Base-by-base conservation (phyloP, 306 rosid species). In the Pterocarpus santalinus region DNA sequence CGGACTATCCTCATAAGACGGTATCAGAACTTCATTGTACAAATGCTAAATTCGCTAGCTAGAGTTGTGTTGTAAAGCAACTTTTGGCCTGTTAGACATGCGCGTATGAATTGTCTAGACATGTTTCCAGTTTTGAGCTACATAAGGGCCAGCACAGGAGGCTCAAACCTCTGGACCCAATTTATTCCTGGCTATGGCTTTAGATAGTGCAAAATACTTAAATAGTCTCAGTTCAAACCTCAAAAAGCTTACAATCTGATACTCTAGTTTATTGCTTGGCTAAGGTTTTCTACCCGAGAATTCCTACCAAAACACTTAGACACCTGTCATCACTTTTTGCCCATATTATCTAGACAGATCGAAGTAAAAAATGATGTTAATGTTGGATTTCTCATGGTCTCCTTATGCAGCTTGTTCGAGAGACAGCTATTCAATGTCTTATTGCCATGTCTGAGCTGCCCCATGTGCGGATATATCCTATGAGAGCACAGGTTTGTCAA, bases 351-450 rank as follows among this genome's bases (percentile, higher is more conserved):
- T 65, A 76, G 44, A 83, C 38, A 43, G 30, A 43, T 76, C 66
- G 22, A 72, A 58, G 55, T 55, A 56, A 67, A 51, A 12, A 38
- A 71, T 70, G 70, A 53, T 76, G 56, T 79, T 81, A 60, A 51
- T 67, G 69, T 32, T 43, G 62, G 47, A 76, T 87, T 41, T 80
- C 28, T 49, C 41, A 55, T 44, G 30, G 57, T 65, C 64, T 72
- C 38, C 58, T 53, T 74, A 15, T 83, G 82, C 91, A 95, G 99
- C 91, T 93, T 87, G 99, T 95, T 64, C 91, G 99, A 77, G 98
- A 95, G 89, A 91, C 98, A 8, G 94, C 93, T 56, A 85, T 91
- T 70, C 98, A 93, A 83, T 93, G 97, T 86, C 95, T 95, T 35
- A 78, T 84, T 80, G 98, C 96, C 68, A 85, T 89, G 86, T 90